Base-by-base conservation (phyloP, 2,329 filamentous ascomycete species). In the Penicillium sp. region DNA sequence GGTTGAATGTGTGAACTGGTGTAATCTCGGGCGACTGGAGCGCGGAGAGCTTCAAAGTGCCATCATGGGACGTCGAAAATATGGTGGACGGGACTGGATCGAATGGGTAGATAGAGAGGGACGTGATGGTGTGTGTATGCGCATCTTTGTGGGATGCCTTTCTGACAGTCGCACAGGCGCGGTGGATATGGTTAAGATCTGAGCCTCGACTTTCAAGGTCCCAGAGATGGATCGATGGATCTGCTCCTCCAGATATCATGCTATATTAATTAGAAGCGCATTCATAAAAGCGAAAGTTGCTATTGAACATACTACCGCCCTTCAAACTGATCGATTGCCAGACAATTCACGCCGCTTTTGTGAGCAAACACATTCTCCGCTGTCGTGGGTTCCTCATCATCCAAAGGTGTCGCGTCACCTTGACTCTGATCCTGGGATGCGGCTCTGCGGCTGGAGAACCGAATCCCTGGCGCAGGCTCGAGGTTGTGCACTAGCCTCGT, bases 211-310 rank as follows among this genome's bases (percentile, higher is more conserved):
- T 78, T 69, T 96, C 90, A 6, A 97, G 83, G 75, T 97, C 89
- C 93, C 93, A 97, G 47, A 97, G 78, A 65, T 88, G 90, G 69
- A 97, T 86, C 0, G 89, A 90, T 10, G 90, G 91, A 71, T 96
- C 92, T 4, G 91, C 89, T 33, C 93, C 92, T 4, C 91, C 94
- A 0, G 93, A 96, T 2, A 96, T 77, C 62, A 97, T 82, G 65
- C 90, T 89, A 67, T 22, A 51, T 18, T 18, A 11, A 53, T 71
- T 60, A 72, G 59, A 22, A 50, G 22, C 33, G 39, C 37, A 16
- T 9, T 36, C 39, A 36, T 4, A 13, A 36, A 19, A 35, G 35
- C 24, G 2, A 13, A 14, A 16, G 19, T 9, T 39, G 24, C 10
- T 13, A 11, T 13, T 19, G 36, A 14, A 69, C 73, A 39, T 77